Evolutionary conservation across 2,329 filamentous ascomycete genomes (phyloP), one percentile per base, ranked within the genome.

Genomic region (Trichophyton mentagrophytes): DNA sequence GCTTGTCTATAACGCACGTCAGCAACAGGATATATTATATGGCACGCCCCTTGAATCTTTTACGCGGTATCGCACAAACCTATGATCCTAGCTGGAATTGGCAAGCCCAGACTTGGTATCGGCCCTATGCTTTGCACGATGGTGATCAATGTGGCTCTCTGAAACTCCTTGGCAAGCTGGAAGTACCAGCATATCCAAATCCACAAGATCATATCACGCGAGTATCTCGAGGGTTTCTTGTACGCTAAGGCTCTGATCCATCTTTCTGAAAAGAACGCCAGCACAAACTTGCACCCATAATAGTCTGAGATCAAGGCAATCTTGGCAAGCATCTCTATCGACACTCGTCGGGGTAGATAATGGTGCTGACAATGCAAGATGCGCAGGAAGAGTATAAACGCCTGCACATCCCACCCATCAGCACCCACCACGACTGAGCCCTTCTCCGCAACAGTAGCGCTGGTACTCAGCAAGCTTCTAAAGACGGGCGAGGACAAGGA

Each of bases 281-380:
- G 3, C 46, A 53, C 47, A 3, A 64, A 59, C 20, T 61, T 64
- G 63, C 67, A 69, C 8, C 66, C 55, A 51, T 68, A 69, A 57
- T 69, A 69, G 59, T 69, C 65, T 6, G 64, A 55, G 20, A 69
- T 5, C 27, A 65, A 61, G 58, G 65, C 64, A 20, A 69, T n/a
- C 58, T 69, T 65, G 1, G 66, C 67, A 33, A 67, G 64, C 59
- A 67, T 62, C 36, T 70, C 67, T 11, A 60, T 61, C 30, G 46
- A 61, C 33, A 61, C 22, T n/a, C 61, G 27, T 8, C 57, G 61
- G 7, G 38, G 38, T 13, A 42, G 3, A n/a, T n/a, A 3, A n/a
- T 42, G 1, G 38, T 42, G 38, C 38, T 42, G 38, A n/a, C 38
- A 42, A n/a, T 42, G 38, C 11, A 42, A 13, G 38, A 42, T 42